These are phyloP conservation scores for Setomelanomma holmii DNA, from an alignment of 2,329 filamentous ascomycete species.

Conservation along the genomic window DNA sequence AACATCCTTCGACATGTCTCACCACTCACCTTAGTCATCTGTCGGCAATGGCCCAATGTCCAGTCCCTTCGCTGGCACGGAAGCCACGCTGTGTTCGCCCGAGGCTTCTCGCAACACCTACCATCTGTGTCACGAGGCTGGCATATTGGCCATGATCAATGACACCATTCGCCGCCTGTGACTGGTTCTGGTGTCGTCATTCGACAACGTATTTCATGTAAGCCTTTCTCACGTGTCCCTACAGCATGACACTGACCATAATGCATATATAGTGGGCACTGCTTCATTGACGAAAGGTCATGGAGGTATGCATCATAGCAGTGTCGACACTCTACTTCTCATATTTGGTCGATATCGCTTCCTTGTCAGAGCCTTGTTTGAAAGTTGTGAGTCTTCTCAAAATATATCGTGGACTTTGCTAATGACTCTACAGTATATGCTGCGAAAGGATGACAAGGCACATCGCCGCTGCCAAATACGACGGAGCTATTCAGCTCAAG, in stretches of 20 bases:
- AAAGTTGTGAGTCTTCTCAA: slow-evolving; percentile 32
- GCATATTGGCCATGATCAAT: slow-evolving; percentile 19
- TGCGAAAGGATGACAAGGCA: no score
- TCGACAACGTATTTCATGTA: no score
- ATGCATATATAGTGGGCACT: no score
- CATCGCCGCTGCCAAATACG: slow-evolving; percentile 42
- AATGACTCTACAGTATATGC: slow-evolving; percentile 31
- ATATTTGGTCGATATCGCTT: no score
- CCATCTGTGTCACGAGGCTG: slow-evolving; percentile 13
- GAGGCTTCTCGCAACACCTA: slow-evolving; percentile 25
- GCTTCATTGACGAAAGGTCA: no score
- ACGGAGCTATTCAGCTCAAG: no score
- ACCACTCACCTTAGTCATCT: slow-evolving; percentile 32
- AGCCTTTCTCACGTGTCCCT: no score
- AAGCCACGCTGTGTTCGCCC: slow-evolving; percentile 38
- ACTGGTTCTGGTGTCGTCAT: no score
- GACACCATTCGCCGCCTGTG: no score
- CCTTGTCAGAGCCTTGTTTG: no score
- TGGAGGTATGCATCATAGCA: no score
- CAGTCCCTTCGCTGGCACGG: slow-evolving; percentile 36
- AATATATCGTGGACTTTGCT: slow-evolving; percentile 21
- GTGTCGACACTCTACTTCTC: no score
- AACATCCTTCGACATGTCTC: slow-evolving; percentile 33
- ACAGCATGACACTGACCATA: slow-evolving; percentile 9
- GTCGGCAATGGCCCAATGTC: slow-evolving; percentile 27